Evolutionary conservation across 257 asterid genomes (phyloP).

Genomic region (Przewalskia tangutica): DNA sequence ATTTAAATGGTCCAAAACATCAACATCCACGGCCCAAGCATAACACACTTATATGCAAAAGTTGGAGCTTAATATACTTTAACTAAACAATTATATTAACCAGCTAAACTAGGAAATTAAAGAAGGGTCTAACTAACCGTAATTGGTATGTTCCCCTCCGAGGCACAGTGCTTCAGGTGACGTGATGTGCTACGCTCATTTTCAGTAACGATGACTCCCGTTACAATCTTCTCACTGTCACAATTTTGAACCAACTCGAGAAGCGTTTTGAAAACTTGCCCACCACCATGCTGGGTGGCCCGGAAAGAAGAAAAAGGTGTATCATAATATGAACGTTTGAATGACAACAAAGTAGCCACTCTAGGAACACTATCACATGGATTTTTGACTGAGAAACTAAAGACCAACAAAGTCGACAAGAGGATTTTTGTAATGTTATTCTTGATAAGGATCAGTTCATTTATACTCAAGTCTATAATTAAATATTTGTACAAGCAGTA

Average conservation of each 20-base stretch:
- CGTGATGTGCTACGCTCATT: slow-evolving; percentile 48
- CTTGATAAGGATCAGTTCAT: neutral
- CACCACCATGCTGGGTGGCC: slow-evolving; percentile 65
- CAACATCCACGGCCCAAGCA: neutral
- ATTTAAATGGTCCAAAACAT: neutral
- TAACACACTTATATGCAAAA: neutral
- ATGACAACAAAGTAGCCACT: neutral
- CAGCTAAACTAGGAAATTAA: neutral
- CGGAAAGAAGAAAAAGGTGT: slow-evolving; percentile 10
- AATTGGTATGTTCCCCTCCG: slow-evolving; percentile 47
- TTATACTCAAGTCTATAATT: neutral
- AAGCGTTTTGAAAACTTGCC: slow-evolving; percentile 59
- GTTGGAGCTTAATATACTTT: neutral
- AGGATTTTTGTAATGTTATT: neutral
- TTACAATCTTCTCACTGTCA: slow-evolving; percentile 41
- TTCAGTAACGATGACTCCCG: slow-evolving; percentile 46
- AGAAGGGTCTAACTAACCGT: slow-evolving; percentile 31
- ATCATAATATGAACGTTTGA: slow-evolving; percentile 4
- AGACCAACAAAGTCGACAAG: neutral
- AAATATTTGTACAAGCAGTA: neutral
- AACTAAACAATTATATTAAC: neutral
- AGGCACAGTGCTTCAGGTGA: slow-evolving; percentile 69
- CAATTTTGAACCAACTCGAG: slow-evolving; percentile 48
- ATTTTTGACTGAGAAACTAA: slow-evolving; percentile 2
- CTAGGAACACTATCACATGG: neutral